Conservation (phyloP, 208 protist species). For the Lotmaria passim region DNA sequence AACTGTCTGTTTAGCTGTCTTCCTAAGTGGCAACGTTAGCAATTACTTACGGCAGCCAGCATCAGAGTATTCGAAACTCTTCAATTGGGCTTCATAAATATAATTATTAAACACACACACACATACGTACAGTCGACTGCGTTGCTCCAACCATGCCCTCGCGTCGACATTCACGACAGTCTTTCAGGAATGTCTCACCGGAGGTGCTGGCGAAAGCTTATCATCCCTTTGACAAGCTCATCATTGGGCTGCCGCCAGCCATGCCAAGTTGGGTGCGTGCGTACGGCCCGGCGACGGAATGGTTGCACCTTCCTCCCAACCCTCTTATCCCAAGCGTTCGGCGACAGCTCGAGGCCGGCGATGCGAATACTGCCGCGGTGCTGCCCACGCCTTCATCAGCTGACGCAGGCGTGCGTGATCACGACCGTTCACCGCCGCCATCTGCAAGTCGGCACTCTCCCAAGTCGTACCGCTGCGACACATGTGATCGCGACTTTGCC, state of each 20-base stretch:
- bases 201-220: conserved; percentile 16
- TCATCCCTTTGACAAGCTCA: conserved; percentile 33
- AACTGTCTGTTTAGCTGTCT: too few relatives aligned
- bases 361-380: too few relatives aligned
- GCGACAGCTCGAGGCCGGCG: background rate
- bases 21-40: too few relatives aligned
- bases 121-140: too few relatives aligned
- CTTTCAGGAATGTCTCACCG: background rate
- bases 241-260: conserved; percentile 33
- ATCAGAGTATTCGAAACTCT: too few relatives aligned
- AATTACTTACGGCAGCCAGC: too few relatives aligned
- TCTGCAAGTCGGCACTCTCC: conserved; percentile 1
- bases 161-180: conserved; percentile 2
- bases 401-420: background rate
- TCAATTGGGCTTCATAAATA: too few relatives aligned
- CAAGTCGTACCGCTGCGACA: conserved; percentile 71
- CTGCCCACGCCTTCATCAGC: background rate
- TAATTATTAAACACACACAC: too few relatives aligned
- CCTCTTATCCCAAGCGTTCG: conserved; percentile 6
- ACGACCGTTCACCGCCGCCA: background rate
- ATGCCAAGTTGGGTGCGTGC: conserved; percentile 21
- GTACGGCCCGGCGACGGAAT: conserved; percentile 19
- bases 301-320: conserved; percentile 22
- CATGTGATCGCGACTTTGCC: conserved; percentile 81
- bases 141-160: background rate